These are phyloP conservation scores for Plasmodium vivax DNA, from an alignment of 169 alveolate species.

Conservation along the genomic window DNA sequence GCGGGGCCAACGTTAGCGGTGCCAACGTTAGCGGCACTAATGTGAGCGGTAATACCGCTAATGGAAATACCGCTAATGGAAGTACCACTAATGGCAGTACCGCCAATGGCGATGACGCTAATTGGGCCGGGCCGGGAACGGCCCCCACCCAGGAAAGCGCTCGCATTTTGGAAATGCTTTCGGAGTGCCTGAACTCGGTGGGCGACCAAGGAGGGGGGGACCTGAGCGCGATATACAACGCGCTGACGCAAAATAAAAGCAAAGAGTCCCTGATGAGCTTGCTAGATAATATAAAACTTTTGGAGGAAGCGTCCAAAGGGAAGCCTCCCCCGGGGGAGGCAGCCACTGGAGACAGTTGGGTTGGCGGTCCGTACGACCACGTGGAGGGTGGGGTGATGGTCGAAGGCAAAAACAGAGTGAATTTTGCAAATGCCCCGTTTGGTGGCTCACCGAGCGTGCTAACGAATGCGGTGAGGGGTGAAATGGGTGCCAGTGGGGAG, in stretches of 20 bases:
- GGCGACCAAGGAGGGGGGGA: neutral
- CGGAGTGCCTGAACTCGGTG: neutral
- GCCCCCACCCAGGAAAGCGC: neutral
- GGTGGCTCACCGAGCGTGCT: neutral
- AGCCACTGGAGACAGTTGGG: neutral
- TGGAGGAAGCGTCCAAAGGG: constrained; percentile 6
- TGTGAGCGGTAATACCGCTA: neutral
- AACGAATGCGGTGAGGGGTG: neutral
- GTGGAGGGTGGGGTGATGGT: neutral
- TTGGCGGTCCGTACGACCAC: neutral
- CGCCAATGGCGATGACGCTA: too few species aligned
- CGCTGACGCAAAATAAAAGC: neutral
- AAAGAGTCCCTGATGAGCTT: neutral
- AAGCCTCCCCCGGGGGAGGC: neutral
- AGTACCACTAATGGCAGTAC: too few species aligned
- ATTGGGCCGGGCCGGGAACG: neutral
- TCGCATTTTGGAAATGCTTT: neutral
- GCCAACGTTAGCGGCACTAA: neutral
- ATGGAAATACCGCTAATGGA: too few species aligned
- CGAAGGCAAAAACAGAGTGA: neutral
- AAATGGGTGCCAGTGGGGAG: neutral
- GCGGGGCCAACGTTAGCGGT: neutral
- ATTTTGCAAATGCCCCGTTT: neutral
- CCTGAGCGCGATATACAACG: neutral
- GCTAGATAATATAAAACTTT: neutral